Base-by-base conservation (phyloP, 768 basidiomycete species). In the Candolleomyces eurysporus region DNA sequence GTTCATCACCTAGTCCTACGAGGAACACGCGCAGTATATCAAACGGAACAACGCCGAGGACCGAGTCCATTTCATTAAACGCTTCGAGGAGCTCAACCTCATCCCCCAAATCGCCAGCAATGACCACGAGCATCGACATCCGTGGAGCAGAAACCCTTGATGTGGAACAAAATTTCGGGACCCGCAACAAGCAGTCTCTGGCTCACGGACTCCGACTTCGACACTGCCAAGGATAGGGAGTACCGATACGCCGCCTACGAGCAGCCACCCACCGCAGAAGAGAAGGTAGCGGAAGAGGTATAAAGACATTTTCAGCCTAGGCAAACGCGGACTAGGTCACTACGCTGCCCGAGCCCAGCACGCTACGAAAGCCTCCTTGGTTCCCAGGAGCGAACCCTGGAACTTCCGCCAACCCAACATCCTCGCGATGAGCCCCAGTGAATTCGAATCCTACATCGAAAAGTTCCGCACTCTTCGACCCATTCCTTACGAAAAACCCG, bases 11-110 rank as follows among this genome's bases (percentile, higher is more conserved):
- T 79, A 80, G 54, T 76, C 84, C 1, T 84, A 90, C 71, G 92
- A 94, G 69, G 84, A 88, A 32, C 84, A 77, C 58, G 84, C 90
- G 60, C 80, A 91, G 65, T 92, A 88, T 71, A 88, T 89, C 22
- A 88, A 90, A 64, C 94, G 92, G 91, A 81, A 81, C 67, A 79
- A 82, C 61, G 88, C 82, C 16, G 86, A 89, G 66, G 74, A 72
- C 46, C 83, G 90, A 69, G 85, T 85, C n/a, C 77, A 84, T 49
- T 90, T 89, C 72, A 79, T 92, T 60, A 78, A 80, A 65, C 81
- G 85, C 61, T 82, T 87, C 71, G 85, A 88, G 67, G 89, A 91
- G 69, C 78, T 89, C 58, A 81, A 81, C 21, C 69, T 79, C 68
- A 70, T 9, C 77, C 83, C 64, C 65, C 26, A 26, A 76, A 5